Percentiles rank a stretch among this genome's conserved stretches.
phyloP scores from a whole-genome alignment of 2,329 filamentous ascomycete species.

The Cadophora gregata region DNA sequence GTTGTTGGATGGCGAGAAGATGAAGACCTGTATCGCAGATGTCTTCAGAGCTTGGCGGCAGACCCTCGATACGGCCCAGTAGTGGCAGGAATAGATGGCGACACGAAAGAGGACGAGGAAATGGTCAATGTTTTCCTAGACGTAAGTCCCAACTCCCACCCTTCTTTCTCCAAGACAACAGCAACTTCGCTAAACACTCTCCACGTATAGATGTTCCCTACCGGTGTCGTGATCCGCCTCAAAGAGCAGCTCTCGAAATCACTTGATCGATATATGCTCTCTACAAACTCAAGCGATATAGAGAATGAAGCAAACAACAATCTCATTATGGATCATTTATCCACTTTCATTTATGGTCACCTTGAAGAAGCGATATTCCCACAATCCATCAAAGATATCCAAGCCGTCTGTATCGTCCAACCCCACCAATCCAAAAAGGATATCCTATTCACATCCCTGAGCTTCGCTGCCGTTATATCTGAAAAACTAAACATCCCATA shows the following conservation, averaged over 20 bases:
- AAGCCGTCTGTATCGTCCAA: constrained; percentile 8
- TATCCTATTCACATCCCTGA: constrained; percentile 6
- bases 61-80: not conserved
- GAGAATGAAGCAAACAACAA: not conserved
- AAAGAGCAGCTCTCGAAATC: not conserved
- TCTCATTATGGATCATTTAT: not conserved
- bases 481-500: not conserved
- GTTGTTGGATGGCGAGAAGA: constrained; percentile 13
- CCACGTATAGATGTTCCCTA: not conserved
- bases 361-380: not conserved
- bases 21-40: not conserved
- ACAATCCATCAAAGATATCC: not conserved
- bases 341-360: not conserved
- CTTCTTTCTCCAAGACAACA: not conserved
- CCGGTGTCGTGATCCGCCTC: not conserved
- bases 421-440: constrained; percentile 12
- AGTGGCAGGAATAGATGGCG: constrained; percentile 8
- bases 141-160: not conserved
- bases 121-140: constrained; percentile 8
- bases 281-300: not conserved
- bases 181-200: not conserved
- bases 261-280: constrained; percentile 8
- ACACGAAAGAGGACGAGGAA: not conserved
- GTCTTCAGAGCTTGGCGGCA: not conserved
- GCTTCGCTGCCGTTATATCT: not conserved